These are phyloP conservation scores for Candida glucosophila DNA, from an alignment of 1,139 yeast genomes.

Conservation along the genomic window DNA sequence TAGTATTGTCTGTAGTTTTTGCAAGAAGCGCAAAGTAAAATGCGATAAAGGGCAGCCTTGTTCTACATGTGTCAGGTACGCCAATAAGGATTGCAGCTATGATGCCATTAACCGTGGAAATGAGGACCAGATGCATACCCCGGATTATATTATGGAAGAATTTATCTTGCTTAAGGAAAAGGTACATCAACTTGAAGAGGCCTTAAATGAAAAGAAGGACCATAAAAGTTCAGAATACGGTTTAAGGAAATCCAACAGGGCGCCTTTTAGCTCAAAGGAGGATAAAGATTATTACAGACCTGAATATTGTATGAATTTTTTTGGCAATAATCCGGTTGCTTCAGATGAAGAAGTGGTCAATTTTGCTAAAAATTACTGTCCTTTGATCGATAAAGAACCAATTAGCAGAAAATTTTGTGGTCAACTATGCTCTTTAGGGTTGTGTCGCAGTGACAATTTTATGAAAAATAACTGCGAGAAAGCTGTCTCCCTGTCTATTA, in stretches of 20 bases:
- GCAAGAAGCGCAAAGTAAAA: slow-evolving; percentile 5
- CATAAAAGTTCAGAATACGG: too few species aligned
- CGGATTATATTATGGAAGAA: background rate
- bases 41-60: slow-evolving; percentile 5
- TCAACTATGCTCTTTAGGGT: too few species aligned
- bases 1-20: slow-evolving; percentile 2
- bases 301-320: too few species aligned
- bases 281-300: too few species aligned
- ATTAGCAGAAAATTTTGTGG: too few species aligned
- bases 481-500: too few species aligned
- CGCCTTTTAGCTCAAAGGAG: too few species aligned
- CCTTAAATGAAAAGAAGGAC: slow-evolving; percentile 1
- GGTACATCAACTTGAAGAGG: background rate
- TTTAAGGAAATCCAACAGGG: too few species aligned
- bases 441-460: too few species aligned
- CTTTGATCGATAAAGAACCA: slow-evolving; percentile 17
- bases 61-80: slow-evolving; percentile 3
- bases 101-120: slow-evolving; percentile 2
- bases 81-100: slow-evolving; percentile 7
- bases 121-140: background rate
- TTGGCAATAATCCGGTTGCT: background rate
- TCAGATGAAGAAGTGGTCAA: slow-evolving; percentile 8
- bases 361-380: slow-evolving; percentile 23
- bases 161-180: background rate
- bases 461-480: too few species aligned